Evolutionary conservation across 169 alveolate species (phyloP), one percentile per base, ranked within the genome.

Genomic region (Prorocentrum cordatum): DNA sequence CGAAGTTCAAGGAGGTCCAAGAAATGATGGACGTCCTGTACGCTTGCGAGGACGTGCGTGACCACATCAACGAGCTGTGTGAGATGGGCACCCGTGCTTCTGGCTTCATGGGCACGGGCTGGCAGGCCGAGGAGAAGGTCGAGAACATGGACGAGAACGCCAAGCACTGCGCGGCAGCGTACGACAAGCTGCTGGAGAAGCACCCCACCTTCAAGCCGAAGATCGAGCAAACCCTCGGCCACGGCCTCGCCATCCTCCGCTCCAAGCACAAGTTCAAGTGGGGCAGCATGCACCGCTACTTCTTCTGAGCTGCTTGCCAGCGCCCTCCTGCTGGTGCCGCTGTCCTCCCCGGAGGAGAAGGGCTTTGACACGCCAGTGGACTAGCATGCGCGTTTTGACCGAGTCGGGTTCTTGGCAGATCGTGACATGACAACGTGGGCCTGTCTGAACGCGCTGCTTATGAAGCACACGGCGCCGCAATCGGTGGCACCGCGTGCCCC

Each of bases 61-160:
- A 82, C 68, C 91, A 82, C 80, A 36, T 82, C 67, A 82, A 82
- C 45, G 91, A 82, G 80, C 36, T 82, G 79, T 68, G 72, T 22
- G 91, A 82, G 67, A 38, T 82, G 54, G 66, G 59, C 24, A 82
- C 91, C 10, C 77, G 91, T 2, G 77, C 91, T 33, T 61, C 79
- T 12, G 91, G 91, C 32, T 82, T 82, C 91, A 82, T 82, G 91
- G 91, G 91, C 38, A 82, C 91, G 1, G 91, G 91, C 32, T 82
- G 54, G 16, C 64, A 59, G 9, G 88, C 88, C 20, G n/a, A 62
- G 91, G 91, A 82, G 80, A 82, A 82, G 54, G 91, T 82, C 14
- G 91, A 82, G 68, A 82, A 82, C 80, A 38, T 82, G 80, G 80
- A 82, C 32, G 91, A 82, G 10, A 79, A 82, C 54, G 9, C n/a